Conservation (phyloP, 768 basidiomycete genomes). For the Nidula microcarpa region DNA sequence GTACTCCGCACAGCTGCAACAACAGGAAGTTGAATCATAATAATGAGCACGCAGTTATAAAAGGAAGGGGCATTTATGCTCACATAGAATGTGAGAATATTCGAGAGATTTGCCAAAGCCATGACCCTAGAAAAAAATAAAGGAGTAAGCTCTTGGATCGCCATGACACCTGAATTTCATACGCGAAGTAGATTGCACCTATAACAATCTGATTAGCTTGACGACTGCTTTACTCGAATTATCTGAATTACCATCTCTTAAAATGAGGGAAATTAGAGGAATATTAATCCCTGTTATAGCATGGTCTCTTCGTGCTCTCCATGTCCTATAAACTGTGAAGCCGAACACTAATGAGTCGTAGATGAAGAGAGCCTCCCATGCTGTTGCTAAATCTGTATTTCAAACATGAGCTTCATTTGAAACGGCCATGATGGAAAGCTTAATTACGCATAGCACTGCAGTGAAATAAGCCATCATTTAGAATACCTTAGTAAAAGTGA, state of each 20-base stretch:
- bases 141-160: background rate
- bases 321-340: conserved; percentile 46
- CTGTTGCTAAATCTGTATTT: conserved; percentile 24
- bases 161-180: conserved; percentile 11
- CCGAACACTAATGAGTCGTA: conserved; percentile 46
- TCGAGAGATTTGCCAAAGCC: conserved; percentile 47
- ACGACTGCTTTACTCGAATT: background rate
- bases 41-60: conserved; percentile 1
- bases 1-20: conserved; percentile 20
- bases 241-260: conserved; percentile 43
- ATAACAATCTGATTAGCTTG: background rate
- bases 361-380: conserved; percentile 50
- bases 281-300: conserved; percentile 16
- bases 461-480: background rate
- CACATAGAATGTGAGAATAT: conserved; percentile 33
- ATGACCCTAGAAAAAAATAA: conserved; percentile 34
- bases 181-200: conserved; percentile 60
- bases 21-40: background rate
- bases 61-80: conserved; percentile 5
- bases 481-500: background rate
- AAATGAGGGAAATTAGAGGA: conserved; percentile 38
- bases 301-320: conserved; percentile 25
- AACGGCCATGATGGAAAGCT: background rate
- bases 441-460: conserved; percentile 13
- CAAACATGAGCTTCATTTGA: background rate